Evolutionary conservation across 2,329 filamentous ascomycete species (phyloP).

Genomic region (Corynespora cassiicola): DNA sequence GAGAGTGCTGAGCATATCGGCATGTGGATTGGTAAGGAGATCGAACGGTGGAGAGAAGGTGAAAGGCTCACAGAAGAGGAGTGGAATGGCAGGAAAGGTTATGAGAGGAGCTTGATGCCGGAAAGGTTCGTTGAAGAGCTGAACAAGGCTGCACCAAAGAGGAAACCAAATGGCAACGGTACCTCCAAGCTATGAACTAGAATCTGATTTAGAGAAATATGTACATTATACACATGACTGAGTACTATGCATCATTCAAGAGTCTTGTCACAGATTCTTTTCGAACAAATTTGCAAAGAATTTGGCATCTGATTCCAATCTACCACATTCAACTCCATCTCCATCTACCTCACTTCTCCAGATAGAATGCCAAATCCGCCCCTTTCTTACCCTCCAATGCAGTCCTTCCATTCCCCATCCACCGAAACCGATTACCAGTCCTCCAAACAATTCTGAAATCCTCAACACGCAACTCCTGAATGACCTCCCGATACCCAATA

Average conservation of each 20-base stretch:
- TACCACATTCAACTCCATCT: too few species aligned
- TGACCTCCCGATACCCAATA: conserved; percentile 6
- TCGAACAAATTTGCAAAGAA: too few species aligned
- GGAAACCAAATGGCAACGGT: too few species aligned
- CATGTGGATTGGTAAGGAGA: conserved; percentile 48
- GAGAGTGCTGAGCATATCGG: conserved; percentile 65
- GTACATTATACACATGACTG: too few species aligned
- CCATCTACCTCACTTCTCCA: conserved; percentile 9
- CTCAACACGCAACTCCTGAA: conserved; percentile 6
- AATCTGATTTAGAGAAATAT: too few species aligned
- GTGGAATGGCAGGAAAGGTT: conserved; percentile 36
- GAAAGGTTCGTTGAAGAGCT: conserved; percentile 39
- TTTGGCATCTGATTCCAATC: too few species aligned
- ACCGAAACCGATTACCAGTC: conserved; percentile 11
- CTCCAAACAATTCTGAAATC: conserved; percentile 7
- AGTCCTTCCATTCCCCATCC: conserved; percentile 13
- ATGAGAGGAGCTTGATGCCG: conserved; percentile 33
- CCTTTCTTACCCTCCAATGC: conserved; percentile 6
- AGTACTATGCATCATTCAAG: too few species aligned
- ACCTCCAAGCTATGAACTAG: too few species aligned
- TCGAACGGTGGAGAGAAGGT: conserved; percentile 44
- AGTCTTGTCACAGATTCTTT: too few species aligned
- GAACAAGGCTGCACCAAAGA: too few species aligned
- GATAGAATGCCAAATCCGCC: conserved; percentile 12
- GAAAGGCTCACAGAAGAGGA: conserved; percentile 39